Percentiles rank a stretch among this genome's conserved stretches.
phyloP scores from a whole-genome alignment of 1,139 yeast genomes.

The Candida tunisiensis region DNA sequence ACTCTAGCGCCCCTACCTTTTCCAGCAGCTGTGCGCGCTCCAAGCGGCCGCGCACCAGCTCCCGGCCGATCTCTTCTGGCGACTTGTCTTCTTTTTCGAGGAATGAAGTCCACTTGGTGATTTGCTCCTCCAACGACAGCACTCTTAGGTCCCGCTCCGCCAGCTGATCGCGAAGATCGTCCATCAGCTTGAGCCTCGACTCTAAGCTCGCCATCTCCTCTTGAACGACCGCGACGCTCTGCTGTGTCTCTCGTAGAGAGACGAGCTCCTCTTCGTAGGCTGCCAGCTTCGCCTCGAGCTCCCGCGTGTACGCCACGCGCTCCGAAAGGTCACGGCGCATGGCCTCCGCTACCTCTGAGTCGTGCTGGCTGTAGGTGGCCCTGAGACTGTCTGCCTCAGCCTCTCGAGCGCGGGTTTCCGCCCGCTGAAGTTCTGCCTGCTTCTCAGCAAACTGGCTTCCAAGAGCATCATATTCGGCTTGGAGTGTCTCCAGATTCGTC shows the following conservation, averaged over 20 bases:
- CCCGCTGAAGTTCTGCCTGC: background rate
- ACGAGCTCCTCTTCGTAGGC: conserved; percentile 1
- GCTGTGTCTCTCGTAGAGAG: background rate
- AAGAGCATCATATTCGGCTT: background rate
- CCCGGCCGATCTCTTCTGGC: conserved; percentile 17
- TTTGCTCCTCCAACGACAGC: conserved; percentile 1
- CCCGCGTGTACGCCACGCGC: background rate
- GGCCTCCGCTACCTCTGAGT: background rate
- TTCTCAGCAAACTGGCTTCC: background rate
- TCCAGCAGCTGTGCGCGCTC: conserved; percentile 17
- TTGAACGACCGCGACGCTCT: background rate
- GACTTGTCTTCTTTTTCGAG: background rate
- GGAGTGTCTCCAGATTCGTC: background rate
- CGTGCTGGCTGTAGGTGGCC: background rate
- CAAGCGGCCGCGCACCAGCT: conserved; percentile 16
- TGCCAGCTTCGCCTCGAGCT: background rate
- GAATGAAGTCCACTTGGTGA: background rate
- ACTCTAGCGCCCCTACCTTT: conserved; percentile 17
- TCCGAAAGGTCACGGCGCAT: background rate
- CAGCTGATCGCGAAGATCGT: conserved; percentile 1
- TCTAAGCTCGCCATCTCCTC: conserved; percentile 1
- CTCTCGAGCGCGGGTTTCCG: background rate
- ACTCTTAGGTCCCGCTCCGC: conserved; percentile 1
- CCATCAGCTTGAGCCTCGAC: background rate
- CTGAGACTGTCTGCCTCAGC: background rate